A percentile compares a stretch with the other conserved stretches of the same genome.
phyloP scores from a whole-genome alignment of 768 basidiomycete species.

The Pleurotus pulmonarius region DNA sequence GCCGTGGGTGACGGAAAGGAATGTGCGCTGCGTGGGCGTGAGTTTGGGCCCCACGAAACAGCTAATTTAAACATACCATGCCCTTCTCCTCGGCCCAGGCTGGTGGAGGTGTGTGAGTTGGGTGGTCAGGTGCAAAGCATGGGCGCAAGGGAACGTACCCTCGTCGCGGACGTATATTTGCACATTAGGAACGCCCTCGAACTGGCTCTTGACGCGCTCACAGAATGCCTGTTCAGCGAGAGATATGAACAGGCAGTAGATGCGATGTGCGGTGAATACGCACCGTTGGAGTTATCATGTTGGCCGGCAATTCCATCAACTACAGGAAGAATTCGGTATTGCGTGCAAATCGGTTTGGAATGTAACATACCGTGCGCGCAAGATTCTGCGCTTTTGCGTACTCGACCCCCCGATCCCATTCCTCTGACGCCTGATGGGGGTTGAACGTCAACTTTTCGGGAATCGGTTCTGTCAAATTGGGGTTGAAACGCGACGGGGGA shows the following conservation, averaged over 20 bases:
- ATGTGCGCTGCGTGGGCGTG: slow-evolving; percentile 50
- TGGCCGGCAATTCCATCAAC: slow-evolving; percentile 84
- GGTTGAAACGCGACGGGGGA: slow-evolving; percentile 63
- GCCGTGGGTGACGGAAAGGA: slow-evolving; percentile 84
- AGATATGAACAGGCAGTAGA: slow-evolving; percentile 35
- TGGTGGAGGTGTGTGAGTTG: slow-evolving; percentile 20
- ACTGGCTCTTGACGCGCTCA: slow-evolving; percentile 65
- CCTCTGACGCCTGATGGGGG: slow-evolving; percentile 43
- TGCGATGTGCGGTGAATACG: too few relatives aligned
- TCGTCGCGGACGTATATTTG: slow-evolving; percentile 70
- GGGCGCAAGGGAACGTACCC: slow-evolving; percentile 35
- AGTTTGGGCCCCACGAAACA: not conserved
- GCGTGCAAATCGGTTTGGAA: not conserved
- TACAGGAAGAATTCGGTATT: slow-evolving; percentile 21
- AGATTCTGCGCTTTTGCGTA: slow-evolving; percentile 80
- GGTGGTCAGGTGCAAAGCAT: not conserved
- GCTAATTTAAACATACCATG: slow-evolving; percentile 51
- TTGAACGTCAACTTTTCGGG: slow-evolving; percentile 47
- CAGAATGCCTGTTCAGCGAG: slow-evolving; percentile 49
- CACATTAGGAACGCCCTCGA: slow-evolving; percentile 62
- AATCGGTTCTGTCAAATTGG: slow-evolving; percentile 47
- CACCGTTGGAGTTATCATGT: slow-evolving; percentile 72
- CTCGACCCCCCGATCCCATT: slow-evolving; percentile 70
- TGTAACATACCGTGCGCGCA: slow-evolving; percentile 59
- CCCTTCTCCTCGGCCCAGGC: slow-evolving; percentile 82